Evolutionary conservation across 2,329 filamentous ascomycete genomes (phyloP), one percentile per base, ranked within the genome.

Genomic region (Scedosporium dehoogii): DNA sequence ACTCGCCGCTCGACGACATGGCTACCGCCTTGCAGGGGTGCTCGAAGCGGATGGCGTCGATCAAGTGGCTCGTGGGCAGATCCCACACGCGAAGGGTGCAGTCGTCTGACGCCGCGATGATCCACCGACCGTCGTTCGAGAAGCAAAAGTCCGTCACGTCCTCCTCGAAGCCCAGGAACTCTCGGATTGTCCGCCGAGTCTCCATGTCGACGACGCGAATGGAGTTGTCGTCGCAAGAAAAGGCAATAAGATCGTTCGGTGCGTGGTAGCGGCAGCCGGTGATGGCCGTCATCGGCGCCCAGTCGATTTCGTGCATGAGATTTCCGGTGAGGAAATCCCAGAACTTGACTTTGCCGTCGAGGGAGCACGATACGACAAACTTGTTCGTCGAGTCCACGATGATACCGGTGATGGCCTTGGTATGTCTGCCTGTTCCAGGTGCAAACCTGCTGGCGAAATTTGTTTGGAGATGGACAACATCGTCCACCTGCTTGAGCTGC

Each of bases 341-440:
- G 72, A 99, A 97, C 78, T 97, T 97, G 69, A 97, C 82, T 73
- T 89, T 96, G 38, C 94, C 94, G 73, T 99, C 94, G 14, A 92
- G 76, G 1, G 91, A 89, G 71, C 92, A 96, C 64, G 92, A 96
- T 53, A 97, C 85, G 59, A 97, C 81, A 18, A 83, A 85, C 66
- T 88, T 90, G 74, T 97, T 97, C 73, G 97, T 81, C n/a, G 86
- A 87, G 75, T 99, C 93, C 16, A 97, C 85, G 25, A 91, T 82
- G 48, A 99, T 78, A 1, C 94, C 96, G 1, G 93, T 96, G 4
- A 99, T 85, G 1, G 90, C 81, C 69, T 88, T 87, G 2, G 82
- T 89, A 73, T 99, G 94, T 68, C 87, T 92, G 21, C 89, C 89
- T 57, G 85, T 78, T 6, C 83, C 82, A 0, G 77, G 73, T 3